Evolutionary conservation across 164 flowering plant species (phyloP).

Genomic region (Cinnamomum micranthum): DNA sequence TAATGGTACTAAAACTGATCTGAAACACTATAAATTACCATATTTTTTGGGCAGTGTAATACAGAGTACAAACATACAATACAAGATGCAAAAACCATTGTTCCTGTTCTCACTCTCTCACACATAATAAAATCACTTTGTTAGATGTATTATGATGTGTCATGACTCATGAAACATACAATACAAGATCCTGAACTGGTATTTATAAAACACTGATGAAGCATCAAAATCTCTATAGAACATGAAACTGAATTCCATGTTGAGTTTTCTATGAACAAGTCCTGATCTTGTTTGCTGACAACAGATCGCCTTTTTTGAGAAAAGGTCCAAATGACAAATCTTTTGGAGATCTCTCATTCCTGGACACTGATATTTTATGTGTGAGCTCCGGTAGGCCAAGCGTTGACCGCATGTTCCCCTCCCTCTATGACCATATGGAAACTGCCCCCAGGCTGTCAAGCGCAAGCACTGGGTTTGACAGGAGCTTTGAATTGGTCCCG

Average conservation of each 20-base stretch:
- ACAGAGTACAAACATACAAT: too few species aligned
- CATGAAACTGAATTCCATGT: not conserved
- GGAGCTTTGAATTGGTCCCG: conserved; percentile 36
- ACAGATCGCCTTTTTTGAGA: conserved; percentile 40
- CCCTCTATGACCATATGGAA: conserved; percentile 36
- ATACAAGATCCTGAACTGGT: too few species aligned
- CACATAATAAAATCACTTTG: too few species aligned
- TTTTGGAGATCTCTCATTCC: conserved; percentile 22
- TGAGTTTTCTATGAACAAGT: not conserved
- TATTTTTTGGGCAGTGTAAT: too few species aligned
- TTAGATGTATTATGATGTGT: too few species aligned
- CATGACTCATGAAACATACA: too few species aligned
- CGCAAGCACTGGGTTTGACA: conserved; percentile 15
- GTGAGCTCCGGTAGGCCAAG: conserved; percentile 67
- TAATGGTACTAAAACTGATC: too few species aligned
- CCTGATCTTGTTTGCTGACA: not conserved
- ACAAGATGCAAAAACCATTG: too few species aligned
- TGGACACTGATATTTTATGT: conserved; percentile 57
- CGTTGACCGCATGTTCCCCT: conserved; percentile 30
- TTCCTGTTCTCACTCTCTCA: too few species aligned
- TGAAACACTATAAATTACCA: too few species aligned
- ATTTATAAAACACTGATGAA: not conserved
- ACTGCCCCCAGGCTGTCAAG: conserved; percentile 27
- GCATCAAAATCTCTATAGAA: not conserved
- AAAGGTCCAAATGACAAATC: conserved; percentile 17